A percentile compares a stretch with the other conserved stretches of the same genome.
phyloP scores from a whole-genome alignment of 2,329 filamentous ascomycete species.

The Geosmithia putterillii region DNA sequence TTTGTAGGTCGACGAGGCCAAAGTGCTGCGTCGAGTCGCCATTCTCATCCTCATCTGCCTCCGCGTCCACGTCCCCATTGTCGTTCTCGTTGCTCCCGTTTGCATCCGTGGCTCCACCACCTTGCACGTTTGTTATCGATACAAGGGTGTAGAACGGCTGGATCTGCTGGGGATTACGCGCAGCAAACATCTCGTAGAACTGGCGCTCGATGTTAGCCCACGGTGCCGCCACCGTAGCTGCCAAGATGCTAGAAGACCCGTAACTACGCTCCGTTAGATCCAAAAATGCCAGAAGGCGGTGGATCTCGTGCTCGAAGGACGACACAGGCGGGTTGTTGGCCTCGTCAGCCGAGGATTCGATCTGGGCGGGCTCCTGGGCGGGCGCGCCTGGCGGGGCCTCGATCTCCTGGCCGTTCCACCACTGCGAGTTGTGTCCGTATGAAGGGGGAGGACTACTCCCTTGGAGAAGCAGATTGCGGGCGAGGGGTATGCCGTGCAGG shows the following conservation, averaged over 20 bases:
- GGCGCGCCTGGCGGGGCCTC: slow-evolving; percentile 23
- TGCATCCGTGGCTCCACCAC: no score
- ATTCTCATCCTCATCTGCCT: no score
- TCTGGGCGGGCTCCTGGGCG: slow-evolving; percentile 11
- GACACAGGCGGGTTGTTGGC: slow-evolving; percentile 10
- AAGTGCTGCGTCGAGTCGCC: slow-evolving; percentile 17
- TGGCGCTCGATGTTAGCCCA: slow-evolving; percentile 23
- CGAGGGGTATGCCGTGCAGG: slow-evolving; percentile 45
- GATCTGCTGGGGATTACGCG: slow-evolving; percentile 11
- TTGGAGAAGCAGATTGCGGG: slow-evolving; percentile 36
- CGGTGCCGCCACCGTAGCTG: slow-evolving; percentile 19
- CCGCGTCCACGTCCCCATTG: slow-evolving; percentile 14
- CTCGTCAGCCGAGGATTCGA: no score
- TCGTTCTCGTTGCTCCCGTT: slow-evolving; percentile 9
- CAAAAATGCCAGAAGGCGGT: slow-evolving; percentile 51
- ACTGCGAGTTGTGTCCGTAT: slow-evolving; percentile 44
- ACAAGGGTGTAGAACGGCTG: slow-evolving; percentile 20
- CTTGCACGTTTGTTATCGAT: slow-evolving; percentile 12
- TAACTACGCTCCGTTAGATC: slow-evolving; percentile 48
- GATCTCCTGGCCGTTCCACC: slow-evolving; percentile 49
- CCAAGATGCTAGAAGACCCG: slow-evolving; percentile 34
- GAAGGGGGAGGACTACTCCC: slow-evolving; percentile 24
- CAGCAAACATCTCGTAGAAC: slow-evolving; percentile 30
- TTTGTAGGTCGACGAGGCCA: slow-evolving; percentile 27
- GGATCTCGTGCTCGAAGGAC: slow-evolving; percentile 39